Conservation (phyloP, 208 protist species). For the Phytomonas sp. region DNA sequence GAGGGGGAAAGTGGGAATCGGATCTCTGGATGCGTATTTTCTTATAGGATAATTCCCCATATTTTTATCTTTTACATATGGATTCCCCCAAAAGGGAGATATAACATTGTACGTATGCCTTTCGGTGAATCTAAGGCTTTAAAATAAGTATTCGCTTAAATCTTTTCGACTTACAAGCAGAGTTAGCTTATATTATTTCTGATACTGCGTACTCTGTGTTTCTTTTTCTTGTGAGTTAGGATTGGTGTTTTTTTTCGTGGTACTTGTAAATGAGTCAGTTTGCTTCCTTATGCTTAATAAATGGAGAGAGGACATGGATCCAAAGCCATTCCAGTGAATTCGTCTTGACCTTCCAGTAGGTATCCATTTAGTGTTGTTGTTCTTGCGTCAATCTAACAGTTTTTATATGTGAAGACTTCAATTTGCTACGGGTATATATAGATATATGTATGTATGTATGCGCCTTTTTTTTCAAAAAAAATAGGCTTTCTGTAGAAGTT, state of each 20-base stretch:
- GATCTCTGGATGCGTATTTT: neutral
- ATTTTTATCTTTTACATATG: conserved; percentile 7
- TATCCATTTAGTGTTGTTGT: conserved; percentile 5
- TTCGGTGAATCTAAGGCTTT: neutral
- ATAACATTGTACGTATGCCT: neutral
- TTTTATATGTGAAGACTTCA: neutral
- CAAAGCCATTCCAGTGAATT: neutral
- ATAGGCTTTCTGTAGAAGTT: conserved; percentile 1
- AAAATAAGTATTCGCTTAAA: neutral
- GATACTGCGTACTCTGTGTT: neutral
- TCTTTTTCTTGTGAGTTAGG: conserved; percentile 10
- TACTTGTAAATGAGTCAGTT: neutral
- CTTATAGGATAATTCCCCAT: conserved; percentile 3
- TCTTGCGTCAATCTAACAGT: neutral
- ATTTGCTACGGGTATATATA: conserved; percentile 4
- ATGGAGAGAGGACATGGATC: neutral
- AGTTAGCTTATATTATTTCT: neutral
- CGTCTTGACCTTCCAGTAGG: neutral
- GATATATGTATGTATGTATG: conserved; percentile 6
- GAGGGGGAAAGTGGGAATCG: neutral
- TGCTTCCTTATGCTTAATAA: neutral
- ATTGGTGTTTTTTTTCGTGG: conserved; percentile 3
- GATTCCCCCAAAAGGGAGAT: neutral
- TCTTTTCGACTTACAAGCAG: neutral
- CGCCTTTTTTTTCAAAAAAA: neutral